Conservation (phyloP, 164 flowering plant species). For the Paratinospora sagittata region DNA sequence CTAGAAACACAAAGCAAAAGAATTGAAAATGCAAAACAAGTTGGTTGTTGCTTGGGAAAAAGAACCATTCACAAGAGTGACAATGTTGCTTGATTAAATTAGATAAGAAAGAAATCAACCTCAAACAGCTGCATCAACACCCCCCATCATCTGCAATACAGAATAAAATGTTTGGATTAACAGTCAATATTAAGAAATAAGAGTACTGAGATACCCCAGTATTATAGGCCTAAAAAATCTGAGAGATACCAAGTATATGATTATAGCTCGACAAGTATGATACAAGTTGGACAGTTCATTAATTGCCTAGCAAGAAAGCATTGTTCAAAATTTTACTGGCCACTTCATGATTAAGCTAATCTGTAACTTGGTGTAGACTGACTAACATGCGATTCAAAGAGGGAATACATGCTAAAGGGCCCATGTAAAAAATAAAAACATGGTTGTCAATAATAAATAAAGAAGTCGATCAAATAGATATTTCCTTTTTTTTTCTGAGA, state of each 20-base stretch:
- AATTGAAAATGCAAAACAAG: background rate
- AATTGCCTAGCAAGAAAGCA: background rate
- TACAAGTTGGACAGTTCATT: background rate
- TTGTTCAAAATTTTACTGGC: background rate
- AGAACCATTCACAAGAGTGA: no score
- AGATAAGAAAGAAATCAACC: background rate
- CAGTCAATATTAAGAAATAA: no score
- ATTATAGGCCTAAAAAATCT: background rate
- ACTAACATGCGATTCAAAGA: background rate
- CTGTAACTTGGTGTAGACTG: background rate
- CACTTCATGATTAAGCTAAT: background rate
- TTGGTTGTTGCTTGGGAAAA: background rate
- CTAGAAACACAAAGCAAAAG: background rate
- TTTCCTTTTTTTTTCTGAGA: no score
- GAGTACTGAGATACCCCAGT: background rate
- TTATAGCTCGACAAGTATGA: background rate
- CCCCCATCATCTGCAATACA: conserved; percentile 40
- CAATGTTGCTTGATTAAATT: background rate
- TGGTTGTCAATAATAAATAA: no score
- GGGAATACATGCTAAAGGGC: background rate
- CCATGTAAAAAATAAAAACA: no score
- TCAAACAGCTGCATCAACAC: conserved; percentile 18
- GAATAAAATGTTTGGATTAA: background rate
- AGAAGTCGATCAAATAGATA: background rate
- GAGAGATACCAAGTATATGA: background rate